These are phyloP conservation scores for Talaromyces sp. DNA, from an alignment of 2,329 filamentous ascomycete species.

Conservation along the genomic window DNA sequence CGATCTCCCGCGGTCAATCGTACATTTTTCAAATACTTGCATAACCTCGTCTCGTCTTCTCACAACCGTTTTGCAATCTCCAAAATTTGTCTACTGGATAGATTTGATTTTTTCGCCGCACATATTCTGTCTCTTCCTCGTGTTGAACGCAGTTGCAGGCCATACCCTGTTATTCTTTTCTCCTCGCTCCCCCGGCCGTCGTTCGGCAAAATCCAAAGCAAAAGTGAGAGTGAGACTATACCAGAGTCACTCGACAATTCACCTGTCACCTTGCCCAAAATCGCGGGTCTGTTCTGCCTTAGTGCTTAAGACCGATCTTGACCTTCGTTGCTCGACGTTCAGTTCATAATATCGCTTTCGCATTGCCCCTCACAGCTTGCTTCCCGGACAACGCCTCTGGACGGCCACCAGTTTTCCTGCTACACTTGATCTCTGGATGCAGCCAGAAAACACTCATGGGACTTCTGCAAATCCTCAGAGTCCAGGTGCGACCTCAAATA, in stretches of 20 bases:
- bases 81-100: constrained; percentile 18
- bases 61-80: not conserved
- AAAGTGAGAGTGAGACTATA: not conserved
- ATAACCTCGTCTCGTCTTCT: constrained; percentile 8
- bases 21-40: constrained; percentile 11
- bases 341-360: constrained; percentile 6
- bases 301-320: constrained; percentile 4
- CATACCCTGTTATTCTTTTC: not conserved
- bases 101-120: constrained; percentile 15
- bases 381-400: constrained; percentile 18
- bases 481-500: constrained; percentile 42
- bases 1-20: constrained; percentile 7
- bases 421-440: constrained; percentile 42
- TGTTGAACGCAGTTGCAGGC: constrained; percentile 2
- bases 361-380: constrained; percentile 17
- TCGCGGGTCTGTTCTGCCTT: not conserved
- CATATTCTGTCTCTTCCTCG: constrained; percentile 10
- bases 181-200: not conserved
- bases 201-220: not conserved
- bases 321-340: constrained; percentile 1
- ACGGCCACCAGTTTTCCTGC: constrained; percentile 29
- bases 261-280: not conserved
- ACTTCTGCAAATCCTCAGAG: constrained; percentile 38
- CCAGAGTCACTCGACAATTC: not conserved
- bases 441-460: constrained; percentile 40